A percentile compares a stretch with the other conserved stretches of the same genome.
phyloP scores from a whole-genome alignment of 768 basidiomycete species.

The Pulveroboletus sp. region DNA sequence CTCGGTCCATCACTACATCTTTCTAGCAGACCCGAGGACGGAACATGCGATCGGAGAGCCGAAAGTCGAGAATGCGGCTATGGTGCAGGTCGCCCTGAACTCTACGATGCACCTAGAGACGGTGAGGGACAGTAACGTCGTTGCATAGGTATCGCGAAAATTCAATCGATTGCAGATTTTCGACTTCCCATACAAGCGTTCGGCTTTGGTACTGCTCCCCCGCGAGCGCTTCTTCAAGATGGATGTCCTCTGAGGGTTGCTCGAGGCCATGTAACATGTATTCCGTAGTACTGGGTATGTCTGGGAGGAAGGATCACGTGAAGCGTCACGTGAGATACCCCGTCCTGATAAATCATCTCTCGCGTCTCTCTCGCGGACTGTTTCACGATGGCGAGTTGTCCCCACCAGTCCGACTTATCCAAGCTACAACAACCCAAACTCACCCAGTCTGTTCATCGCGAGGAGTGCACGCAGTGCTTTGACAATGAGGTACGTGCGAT shows the following conservation, averaged over 20 bases:
- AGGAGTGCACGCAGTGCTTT: constrained; percentile 98
- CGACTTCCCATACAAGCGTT: constrained; percentile 26
- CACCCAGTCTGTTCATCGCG: constrained; percentile 74
- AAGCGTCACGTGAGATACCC: constrained; percentile 2
- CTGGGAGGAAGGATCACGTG: not conserved
- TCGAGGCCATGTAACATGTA: too few relatives aligned
- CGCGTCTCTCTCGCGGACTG: not conserved
- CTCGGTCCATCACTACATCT: constrained; percentile 38
- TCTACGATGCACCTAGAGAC: constrained; percentile 21
- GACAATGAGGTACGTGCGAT: constrained; percentile 68
- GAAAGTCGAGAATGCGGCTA: constrained; percentile 26
- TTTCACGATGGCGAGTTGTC: constrained; percentile 35
- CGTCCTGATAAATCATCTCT: not conserved
- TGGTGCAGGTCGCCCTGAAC: constrained; percentile 24
- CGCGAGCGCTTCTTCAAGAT: constrained; percentile 24
- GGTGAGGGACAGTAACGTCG: constrained; percentile 2
- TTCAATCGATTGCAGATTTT: constrained; percentile 13
- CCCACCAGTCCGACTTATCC: constrained; percentile 48
- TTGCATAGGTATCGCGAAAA: not conserved
- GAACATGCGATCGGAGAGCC: constrained; percentile 42
- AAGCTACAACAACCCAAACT: constrained; percentile 52
- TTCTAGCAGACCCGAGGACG: constrained; percentile 42
- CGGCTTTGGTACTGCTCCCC: constrained; percentile 6
- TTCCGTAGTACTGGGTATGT: too few relatives aligned
- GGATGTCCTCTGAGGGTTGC: constrained; percentile 12